Percentiles rank a stretch among this genome's conserved stretches.
phyloP scores from a whole-genome alignment of 2,329 filamentous ascomycete species.

The Aspergillus sclerotialis region DNA sequence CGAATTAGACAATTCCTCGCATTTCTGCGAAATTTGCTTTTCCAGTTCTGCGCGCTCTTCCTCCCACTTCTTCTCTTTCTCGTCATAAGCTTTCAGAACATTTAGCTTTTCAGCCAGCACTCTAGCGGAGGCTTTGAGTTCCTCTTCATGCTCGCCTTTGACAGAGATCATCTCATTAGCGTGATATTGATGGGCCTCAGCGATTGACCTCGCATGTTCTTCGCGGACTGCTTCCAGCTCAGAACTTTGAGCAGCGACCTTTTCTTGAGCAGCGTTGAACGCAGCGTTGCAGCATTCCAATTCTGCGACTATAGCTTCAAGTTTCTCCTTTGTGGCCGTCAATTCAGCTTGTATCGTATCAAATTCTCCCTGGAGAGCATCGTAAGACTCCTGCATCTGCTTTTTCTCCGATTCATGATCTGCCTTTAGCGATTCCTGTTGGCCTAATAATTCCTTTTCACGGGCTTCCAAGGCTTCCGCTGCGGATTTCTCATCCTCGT shows the following conservation, averaged over 20 bases:
- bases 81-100: constrained; percentile 18
- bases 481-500: constrained; percentile 34
- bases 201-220: constrained; percentile 20
- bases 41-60: constrained; percentile 25
- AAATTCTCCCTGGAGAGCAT: constrained; percentile 28
- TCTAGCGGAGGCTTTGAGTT: constrained; percentile 7
- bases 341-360: constrained; percentile 26
- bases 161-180: constrained; percentile 18
- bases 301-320: constrained; percentile 20
- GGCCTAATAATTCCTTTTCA: constrained; percentile 38
- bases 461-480: constrained; percentile 29
- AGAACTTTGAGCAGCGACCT: constrained; percentile 19
- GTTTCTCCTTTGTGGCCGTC: constrained; percentile 25
- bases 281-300: constrained; percentile 19
- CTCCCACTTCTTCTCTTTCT: constrained; percentile 28
- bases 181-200: constrained; percentile 16
- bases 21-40: constrained; percentile 34
- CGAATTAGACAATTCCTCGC: constrained; percentile 34
- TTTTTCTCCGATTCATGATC: constrained; percentile 32
- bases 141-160: constrained; percentile 17
- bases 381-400: constrained; percentile 30
- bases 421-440: constrained; percentile 26
- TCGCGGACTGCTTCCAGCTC: constrained; percentile 23
- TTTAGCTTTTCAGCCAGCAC: background rate
- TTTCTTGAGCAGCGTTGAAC: constrained; percentile 18